Percentiles rank a stretch among this genome's conserved stretches.
These are phyloP conservation scores for Solanum infundibuliforme DNA, from an alignment of 257 asterid species.

Conservation along the genomic window DNA sequence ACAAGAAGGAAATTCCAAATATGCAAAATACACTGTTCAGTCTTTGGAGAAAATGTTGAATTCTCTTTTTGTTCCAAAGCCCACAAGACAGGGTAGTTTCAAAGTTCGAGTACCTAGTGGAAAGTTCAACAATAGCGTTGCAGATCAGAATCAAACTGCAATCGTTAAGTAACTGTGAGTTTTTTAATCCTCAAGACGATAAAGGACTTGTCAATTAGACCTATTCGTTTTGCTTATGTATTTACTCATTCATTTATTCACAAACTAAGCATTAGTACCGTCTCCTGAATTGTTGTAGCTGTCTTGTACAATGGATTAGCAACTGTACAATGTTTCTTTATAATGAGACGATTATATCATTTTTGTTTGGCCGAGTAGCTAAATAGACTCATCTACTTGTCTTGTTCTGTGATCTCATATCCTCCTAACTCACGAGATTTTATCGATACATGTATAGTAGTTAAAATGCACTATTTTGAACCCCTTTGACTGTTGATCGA, in stretches of 20 bases:
- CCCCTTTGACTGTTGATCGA: neutral
- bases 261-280: neutral
- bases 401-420: neutral
- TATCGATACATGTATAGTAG: neutral
- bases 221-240: neutral
- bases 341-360: neutral
- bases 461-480: neutral
- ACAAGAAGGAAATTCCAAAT: conserved; percentile 60
- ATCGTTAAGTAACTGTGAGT: neutral
- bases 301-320: neutral
- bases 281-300: neutral
- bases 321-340: neutral
- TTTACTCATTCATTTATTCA: neutral
- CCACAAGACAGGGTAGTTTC: conserved; percentile 51
- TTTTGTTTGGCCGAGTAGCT: neutral
- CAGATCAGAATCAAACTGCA: conserved; percentile 39
- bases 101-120: conserved; percentile 56
- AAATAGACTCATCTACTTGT: neutral
- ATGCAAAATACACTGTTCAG: conserved; percentile 57
- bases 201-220: neutral
- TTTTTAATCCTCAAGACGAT: neutral
- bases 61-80: conserved; percentile 55
- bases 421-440: neutral
- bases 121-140: conserved; percentile 33
- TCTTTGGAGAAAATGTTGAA: conserved; percentile 61